Evolutionary conservation across 2,329 filamentous ascomycete species (phyloP).

Genomic region (Aspergillus aculeatinus): DNA sequence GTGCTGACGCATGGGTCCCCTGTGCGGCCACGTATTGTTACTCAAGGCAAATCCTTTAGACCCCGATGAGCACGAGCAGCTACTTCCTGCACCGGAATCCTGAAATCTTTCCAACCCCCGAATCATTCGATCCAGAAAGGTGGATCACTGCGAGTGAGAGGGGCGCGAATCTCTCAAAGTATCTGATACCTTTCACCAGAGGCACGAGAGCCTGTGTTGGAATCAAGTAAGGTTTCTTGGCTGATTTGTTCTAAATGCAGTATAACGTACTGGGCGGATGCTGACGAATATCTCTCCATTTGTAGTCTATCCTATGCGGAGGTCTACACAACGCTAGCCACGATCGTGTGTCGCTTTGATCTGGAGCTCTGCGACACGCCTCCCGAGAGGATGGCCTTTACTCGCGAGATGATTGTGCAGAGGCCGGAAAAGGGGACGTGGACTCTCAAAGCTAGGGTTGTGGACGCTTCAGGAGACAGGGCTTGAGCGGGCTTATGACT

Average conservation of each 20-base stretch:
- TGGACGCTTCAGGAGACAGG: background rate
- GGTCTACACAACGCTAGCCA: background rate
- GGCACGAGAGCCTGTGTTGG: conserved; percentile 26
- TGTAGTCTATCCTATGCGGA: background rate
- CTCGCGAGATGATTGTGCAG: background rate
- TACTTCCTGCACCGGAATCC: conserved; percentile 1
- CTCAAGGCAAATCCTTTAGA: background rate
- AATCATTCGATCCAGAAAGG: conserved; percentile 8
- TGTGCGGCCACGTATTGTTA: background rate
- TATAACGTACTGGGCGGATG: no score
- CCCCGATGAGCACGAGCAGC: background rate
- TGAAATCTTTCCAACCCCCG: background rate
- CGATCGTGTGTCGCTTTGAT: conserved; percentile 1
- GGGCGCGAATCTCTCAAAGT: conserved; percentile 20
- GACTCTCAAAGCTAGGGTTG: background rate
- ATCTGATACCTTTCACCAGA: conserved; percentile 25
- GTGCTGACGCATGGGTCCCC: background rate
- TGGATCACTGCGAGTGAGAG: conserved; percentile 21
- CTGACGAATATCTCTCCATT: background rate
- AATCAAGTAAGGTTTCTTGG: conserved; percentile 22
- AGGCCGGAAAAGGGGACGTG: background rate
- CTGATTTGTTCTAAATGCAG: no score
- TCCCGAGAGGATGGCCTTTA: background rate
- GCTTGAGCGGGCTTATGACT: no score
- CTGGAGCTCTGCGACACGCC: background rate